These are phyloP conservation scores for Panaeolus papilionaceus DNA, from an alignment of 768 basidiomycete genomes.

Conservation along the genomic window DNA sequence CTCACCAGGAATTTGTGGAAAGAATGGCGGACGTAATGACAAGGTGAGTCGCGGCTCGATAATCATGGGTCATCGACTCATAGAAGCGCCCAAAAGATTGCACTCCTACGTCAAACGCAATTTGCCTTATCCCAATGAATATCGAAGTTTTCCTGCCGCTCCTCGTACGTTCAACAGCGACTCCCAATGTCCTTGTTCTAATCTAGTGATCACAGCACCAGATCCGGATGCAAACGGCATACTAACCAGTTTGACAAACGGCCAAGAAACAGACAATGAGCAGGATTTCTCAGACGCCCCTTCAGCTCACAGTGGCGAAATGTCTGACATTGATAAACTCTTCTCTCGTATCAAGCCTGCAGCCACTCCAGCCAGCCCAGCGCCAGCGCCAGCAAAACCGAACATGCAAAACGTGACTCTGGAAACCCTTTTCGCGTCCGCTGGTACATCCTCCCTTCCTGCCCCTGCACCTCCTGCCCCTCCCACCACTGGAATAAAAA, in stretches of 20 bases:
- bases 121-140: slow-evolving; percentile 73
- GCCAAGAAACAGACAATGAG: slow-evolving; percentile 35
- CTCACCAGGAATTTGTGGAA: slow-evolving; percentile 52
- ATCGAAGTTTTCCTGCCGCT: slow-evolving; percentile 33
- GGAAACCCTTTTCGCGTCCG: slow-evolving; percentile 51
- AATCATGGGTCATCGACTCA: slow-evolving; percentile 11
- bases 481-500: slow-evolving; percentile 52
- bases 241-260: neutral
- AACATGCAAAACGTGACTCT: slow-evolving; percentile 48
- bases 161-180: neutral
- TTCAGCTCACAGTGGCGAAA: slow-evolving; percentile 32
- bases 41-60: slow-evolving; percentile 49
- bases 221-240: neutral
- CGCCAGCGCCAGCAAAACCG: slow-evolving; percentile 31
- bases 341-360: slow-evolving; percentile 45
- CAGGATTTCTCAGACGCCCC: slow-evolving; percentile 33
- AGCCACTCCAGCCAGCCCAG: slow-evolving; percentile 29
- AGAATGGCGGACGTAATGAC: slow-evolving; percentile 69
- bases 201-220: neutral
- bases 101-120: slow-evolving; percentile 73
- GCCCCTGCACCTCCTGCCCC: slow-evolving; percentile 35
- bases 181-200: neutral
- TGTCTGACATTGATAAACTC: slow-evolving; percentile 54
- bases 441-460: slow-evolving; percentile 23
- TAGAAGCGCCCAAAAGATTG: slow-evolving; percentile 44